Evolutionary conservation across 176 grass and related monocot genomes (phyloP), one percentile per base, ranked within the genome.

Genomic region (Triticum dicoccoides): DNA sequence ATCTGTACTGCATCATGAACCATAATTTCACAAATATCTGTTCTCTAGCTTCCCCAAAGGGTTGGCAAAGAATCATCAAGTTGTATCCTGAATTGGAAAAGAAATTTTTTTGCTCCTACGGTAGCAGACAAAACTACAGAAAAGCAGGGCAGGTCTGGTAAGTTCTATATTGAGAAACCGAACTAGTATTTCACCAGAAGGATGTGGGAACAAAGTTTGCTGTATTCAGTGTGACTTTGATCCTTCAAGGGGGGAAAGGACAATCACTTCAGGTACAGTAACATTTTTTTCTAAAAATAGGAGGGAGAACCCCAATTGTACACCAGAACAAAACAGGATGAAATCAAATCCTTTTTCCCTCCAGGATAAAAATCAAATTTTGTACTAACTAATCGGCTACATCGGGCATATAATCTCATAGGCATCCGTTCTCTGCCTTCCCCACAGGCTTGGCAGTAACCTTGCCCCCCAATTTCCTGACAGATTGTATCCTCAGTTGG

Each of bases 31-130:
- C 37, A 52, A 51, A 14, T 5, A 51, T 51, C 47, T 15, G 47
- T 51, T 51, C 47, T 5, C 47, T 15, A 13, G 13, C 12, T 51
- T 14, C 47, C 47, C 8, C 29, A 66, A n/a, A 14, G 33, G 33
- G 59, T 52, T 81, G 51, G 54, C 27, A 76, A 30, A 30, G 30
- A 30, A 30, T 34, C 65, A 0, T 17, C 51, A 29, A 33, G 42
- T 54, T 56, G 76, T 4, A n/a, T 14, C 27, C 29, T 24, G 5
- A 61, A 79, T n/a, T 7, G 7, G 39, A 30, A 58, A 65, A n/a
- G 23, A 51, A 61, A 82, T 83, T 45, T 49, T 6, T 73, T 73
- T 45, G 34, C 47, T 61, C 86, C n/a, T 70, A 71, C 37, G 44
- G 47, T 54, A 18, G 15, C 51, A 18, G 1, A 54, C 2, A 5